phyloP scores from a whole-genome alignment of 176 grass and related monocot species.

The Aegilops umbellulata region DNA sequence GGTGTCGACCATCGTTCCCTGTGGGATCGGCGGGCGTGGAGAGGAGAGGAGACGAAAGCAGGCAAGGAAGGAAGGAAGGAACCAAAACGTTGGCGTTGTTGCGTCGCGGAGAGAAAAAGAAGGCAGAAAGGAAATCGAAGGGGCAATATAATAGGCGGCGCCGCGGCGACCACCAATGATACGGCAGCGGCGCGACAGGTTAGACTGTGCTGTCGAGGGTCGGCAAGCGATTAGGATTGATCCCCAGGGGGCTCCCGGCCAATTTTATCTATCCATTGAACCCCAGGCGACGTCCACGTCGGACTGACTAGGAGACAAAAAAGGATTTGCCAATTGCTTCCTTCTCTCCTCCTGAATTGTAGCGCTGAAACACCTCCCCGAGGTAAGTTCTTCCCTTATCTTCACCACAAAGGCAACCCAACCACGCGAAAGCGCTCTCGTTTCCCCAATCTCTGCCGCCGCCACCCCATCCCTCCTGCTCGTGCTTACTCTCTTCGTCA shows the following conservation, averaged over 20 bases:
- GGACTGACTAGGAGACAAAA: too few species aligned
- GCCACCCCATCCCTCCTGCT: too few species aligned
- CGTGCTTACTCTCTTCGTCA: too few species aligned
- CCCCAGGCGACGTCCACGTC: too few species aligned
- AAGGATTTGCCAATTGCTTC: too few species aligned
- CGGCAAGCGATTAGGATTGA: neutral
- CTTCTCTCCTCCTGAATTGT: too few species aligned
- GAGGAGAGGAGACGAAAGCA: neutral
- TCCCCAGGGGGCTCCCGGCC: neutral
- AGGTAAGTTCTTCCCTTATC: too few species aligned
- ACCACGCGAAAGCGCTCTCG: too few species aligned
- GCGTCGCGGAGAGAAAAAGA: neutral
- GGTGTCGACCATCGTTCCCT: conserved; percentile 40
- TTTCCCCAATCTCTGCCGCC: too few species aligned
- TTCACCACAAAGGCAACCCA: too few species aligned
- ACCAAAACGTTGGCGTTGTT: neutral
- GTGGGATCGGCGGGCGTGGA: conserved; percentile 40
- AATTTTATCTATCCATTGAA: neutral
- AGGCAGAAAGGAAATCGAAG: neutral
- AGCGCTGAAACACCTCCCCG: too few species aligned
- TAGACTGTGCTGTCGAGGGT: conserved; percentile 23
- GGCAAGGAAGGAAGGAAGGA: neutral
- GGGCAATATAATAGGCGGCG: neutral
- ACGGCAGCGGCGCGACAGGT: conserved; percentile 28
- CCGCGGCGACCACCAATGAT: neutral